Evolutionary conservation across 1,139 yeast species (phyloP), one percentile per base, ranked within the genome.

Genomic region (Pichia sp.): DNA sequence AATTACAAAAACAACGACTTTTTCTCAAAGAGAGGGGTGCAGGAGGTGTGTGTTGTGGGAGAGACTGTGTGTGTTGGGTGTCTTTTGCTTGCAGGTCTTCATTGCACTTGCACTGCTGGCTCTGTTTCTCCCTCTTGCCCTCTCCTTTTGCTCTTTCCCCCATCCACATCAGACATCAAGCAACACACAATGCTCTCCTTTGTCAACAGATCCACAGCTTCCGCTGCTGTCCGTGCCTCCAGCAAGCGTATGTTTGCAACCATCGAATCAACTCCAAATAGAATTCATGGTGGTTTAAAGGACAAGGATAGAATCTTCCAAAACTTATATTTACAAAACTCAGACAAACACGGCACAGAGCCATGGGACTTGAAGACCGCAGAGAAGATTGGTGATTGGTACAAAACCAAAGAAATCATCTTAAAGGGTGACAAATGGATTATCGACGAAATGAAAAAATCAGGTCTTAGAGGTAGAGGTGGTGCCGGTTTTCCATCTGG

Each of bases 401-500:
- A 86, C 70, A 87, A 87, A 73, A 87, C 95, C 60, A 87, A 87
- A 69, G 96, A 87, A 69, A 81, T 87, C 57, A 66, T 87, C 40
- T 71, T 80, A 54, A 87, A 87, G 68, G 96, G 96, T 45, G 91
- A 87, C 66, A 79, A 79, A 53, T 87, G 96, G 96, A 85, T 86
- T 65, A 86, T 86, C 61, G 87, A 83, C 61, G 94, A 87, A 68
- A 81, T 85, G 74, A 87, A 87, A 67, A 79, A 81, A 62, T 83
- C 91, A 10, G 95, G 95, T 18, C 75, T 87, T 57, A 81, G 96
- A 68, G 96, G 96, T 49, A 82, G 96, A 70, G 96, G 96, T 52
- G 96, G 96, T 61, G 96, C 96, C 39, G 96, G 96, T 21, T 87
- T 87, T 75, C 96, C 96, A 44, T 81, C 90, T 22, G 96, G 96